These are phyloP conservation scores for Torulaspora pretoriensis DNA, from an alignment of 1,139 yeast species.

Conservation along the genomic window DNA sequence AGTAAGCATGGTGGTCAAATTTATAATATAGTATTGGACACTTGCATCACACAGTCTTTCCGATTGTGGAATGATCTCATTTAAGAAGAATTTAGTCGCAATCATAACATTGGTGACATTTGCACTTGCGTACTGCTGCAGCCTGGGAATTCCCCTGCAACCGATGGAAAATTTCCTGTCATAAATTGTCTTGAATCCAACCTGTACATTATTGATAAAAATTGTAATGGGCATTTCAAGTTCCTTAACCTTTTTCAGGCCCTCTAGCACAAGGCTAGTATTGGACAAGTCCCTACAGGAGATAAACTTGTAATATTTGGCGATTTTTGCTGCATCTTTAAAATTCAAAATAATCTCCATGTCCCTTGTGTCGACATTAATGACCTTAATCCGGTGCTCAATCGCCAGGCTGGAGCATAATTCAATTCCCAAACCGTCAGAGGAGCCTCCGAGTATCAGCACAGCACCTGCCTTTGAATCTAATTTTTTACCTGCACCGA, in stretches of 20 bases:
- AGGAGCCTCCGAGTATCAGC: slow-evolving; percentile 21
- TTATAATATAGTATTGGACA: slow-evolving; percentile 17
- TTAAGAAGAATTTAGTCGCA: slow-evolving; percentile 23
- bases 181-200: slow-evolving; percentile 14
- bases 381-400: slow-evolving; percentile 4
- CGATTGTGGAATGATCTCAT: slow-evolving; percentile 17
- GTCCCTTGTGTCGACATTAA: slow-evolving; percentile 11
- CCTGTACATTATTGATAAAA: slow-evolving; percentile 26
- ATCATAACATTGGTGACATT: slow-evolving; percentile 27
- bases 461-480: slow-evolving; percentile 13
- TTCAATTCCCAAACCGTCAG: slow-evolving; percentile 16
- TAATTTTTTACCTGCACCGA: slow-evolving; percentile 15
- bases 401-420: slow-evolving; percentile 8
- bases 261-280: slow-evolving; percentile 10
- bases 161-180: not conserved
- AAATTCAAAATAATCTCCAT: slow-evolving; percentile 8
- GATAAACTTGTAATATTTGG: slow-evolving; percentile 15
- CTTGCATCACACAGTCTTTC: slow-evolving; percentile 1
- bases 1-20: slow-evolving; percentile 17
- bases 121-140: slow-evolving; percentile 14
- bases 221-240: slow-evolving; percentile 13
- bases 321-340: slow-evolving; percentile 6
- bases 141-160: slow-evolving; percentile 9
- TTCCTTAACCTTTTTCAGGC: slow-evolving; percentile 10
- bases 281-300: slow-evolving; percentile 17